Conservation (phyloP, 352 stramenopile genomes). For the Globisporangium cystogenes region DNA sequence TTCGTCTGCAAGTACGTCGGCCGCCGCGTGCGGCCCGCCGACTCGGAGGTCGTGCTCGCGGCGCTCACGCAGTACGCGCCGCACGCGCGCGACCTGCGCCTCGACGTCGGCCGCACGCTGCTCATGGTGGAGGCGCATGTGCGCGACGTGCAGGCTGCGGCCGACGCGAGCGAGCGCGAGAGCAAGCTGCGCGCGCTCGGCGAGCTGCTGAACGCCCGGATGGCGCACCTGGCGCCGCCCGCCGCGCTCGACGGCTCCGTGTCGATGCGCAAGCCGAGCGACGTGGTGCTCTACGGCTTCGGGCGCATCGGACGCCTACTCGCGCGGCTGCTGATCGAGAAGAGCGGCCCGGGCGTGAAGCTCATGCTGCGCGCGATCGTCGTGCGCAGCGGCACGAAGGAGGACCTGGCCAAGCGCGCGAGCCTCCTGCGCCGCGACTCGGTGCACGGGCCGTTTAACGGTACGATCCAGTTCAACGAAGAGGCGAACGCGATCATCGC, state of each 20-base stretch:
- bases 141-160: conserved; percentile 34
- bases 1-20: conserved; percentile 85
- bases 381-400: conserved; percentile 78
- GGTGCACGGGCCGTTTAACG: conserved; percentile 79
- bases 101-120: conserved; percentile 74
- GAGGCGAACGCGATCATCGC: conserved; percentile 84
- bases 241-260: conserved; percentile 7
- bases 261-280: conserved; percentile 55
- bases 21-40: conserved; percentile 62
- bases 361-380: conserved; percentile 88
- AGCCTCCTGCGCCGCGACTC: conserved; percentile 83
- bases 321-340: conserved; percentile 76
- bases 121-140: conserved; percentile 59
- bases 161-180: conserved; percentile 26
- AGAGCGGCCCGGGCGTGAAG: conserved; percentile 79
- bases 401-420: conserved; percentile 79
- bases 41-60: conserved; percentile 69
- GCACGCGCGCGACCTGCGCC: conserved; percentile 60
- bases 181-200: conserved; percentile 43
- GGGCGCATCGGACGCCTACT: conserved; percentile 83
- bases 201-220: conserved; percentile 49
- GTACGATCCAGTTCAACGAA: conserved; percentile 81
- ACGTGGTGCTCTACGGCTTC: conserved; percentile 86
- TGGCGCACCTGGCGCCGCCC: conserved; percentile 32
- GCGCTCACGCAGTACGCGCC: conserved; percentile 54